A percentile compares a stretch with the other conserved stretches of the same genome.
These are phyloP conservation scores for Rhododendron ovatum DNA, from an alignment of 148 eudicot genomes.

Conservation along the genomic window DNA sequence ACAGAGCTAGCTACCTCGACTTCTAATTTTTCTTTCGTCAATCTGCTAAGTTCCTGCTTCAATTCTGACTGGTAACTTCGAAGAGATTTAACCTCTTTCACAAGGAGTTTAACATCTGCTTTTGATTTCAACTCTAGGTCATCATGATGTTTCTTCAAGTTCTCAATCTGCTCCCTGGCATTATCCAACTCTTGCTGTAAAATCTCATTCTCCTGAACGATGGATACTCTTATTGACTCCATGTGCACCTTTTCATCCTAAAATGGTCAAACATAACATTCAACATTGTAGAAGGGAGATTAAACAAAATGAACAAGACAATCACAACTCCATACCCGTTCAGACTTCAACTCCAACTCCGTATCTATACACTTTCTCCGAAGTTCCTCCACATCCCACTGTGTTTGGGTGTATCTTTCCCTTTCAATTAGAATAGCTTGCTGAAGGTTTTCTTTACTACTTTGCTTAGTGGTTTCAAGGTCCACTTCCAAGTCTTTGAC, in stretches of 20 bases:
- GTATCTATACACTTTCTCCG: constrained; percentile 64
- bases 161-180: constrained; percentile 52
- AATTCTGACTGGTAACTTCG: constrained; percentile 72
- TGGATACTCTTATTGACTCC: constrained; percentile 29
- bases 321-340: constrained; percentile 39
- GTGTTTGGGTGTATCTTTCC: constrained; percentile 81
- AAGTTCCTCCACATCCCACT: constrained; percentile 96
- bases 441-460: constrained; percentile 77
- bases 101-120: constrained; percentile 71
- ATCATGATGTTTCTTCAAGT: constrained; percentile 56
- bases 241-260: constrained; percentile 45
- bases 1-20: constrained; percentile 58
- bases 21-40: constrained; percentile 46
- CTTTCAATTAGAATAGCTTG: constrained; percentile 75
- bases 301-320: neutral
- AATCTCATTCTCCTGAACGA: constrained; percentile 39
- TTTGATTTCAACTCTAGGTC: constrained; percentile 79
- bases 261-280: neutral
- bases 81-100: constrained; percentile 79
- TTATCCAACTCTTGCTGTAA: constrained; percentile 50
- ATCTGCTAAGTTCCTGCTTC: constrained; percentile 50
- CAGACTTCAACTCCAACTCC: constrained; percentile 66
- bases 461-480: constrained; percentile 71
- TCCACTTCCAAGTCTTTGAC: constrained; percentile 90
- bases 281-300: constrained; percentile 4